phyloP scores from a whole-genome alignment of 805 yeast species.

The Zygosaccharomyces rouxii region DNA sequence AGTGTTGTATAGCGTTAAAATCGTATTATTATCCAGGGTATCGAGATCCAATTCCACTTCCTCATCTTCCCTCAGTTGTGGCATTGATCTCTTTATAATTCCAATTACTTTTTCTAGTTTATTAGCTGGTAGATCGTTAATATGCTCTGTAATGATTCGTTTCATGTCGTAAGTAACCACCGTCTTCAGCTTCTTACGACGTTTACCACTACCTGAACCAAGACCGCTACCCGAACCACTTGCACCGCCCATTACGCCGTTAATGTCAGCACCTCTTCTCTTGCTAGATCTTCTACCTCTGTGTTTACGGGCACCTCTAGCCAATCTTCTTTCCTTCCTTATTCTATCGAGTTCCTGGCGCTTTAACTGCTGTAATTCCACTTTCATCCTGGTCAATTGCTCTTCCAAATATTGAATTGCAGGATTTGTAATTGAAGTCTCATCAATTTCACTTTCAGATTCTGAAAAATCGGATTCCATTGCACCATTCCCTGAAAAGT shows the following conservation, averaged over 20 bases:
- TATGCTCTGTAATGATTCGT: constrained; percentile 83
- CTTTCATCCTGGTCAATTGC: constrained; percentile 79
- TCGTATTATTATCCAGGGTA: constrained; percentile 77
- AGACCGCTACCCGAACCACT: constrained; percentile 12
- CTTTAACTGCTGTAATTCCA: constrained; percentile 77
- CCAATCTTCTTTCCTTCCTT: constrained; percentile 51
- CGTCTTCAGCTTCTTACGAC: constrained; percentile 33
- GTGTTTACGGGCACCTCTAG: constrained; percentile 31
- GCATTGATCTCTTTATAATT: constrained; percentile 76
- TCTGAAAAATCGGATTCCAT: constrained; percentile 40
- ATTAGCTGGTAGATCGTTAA: constrained; percentile 70
- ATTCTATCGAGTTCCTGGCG: constrained; percentile 66
- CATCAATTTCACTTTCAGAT: constrained; percentile 56
- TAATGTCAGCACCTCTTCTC: constrained; percentile 29
- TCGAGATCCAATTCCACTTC: constrained; percentile 97
- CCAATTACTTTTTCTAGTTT: constrained; percentile 78
- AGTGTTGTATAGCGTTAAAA: constrained; percentile 76
- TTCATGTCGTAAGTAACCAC: constrained; percentile 92
- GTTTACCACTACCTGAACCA: constrained; percentile 16
- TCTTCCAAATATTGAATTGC: constrained; percentile 86
- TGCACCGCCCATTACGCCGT: constrained; percentile 14
- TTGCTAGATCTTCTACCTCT: constrained; percentile 39
- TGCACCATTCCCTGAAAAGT: constrained; percentile 36
- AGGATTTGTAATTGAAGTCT: constrained; percentile 69
- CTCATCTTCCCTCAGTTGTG: constrained; percentile 58